Conservation (phyloP, 2,329 filamentous ascomycete species). For the Aspergillus nomiae region DNA sequence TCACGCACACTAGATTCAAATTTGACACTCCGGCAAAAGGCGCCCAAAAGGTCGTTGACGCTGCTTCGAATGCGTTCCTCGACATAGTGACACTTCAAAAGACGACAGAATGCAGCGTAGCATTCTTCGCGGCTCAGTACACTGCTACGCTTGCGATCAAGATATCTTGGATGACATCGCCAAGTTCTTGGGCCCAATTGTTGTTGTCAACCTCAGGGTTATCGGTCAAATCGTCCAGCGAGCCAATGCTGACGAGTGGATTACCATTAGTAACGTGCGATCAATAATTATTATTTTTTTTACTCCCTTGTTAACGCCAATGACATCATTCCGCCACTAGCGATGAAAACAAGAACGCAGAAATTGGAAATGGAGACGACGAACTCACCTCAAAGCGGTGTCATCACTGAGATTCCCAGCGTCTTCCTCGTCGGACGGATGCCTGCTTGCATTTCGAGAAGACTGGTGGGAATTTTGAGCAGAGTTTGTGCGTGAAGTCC, state of each 20-base stretch:
- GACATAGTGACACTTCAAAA: constrained; percentile 69
- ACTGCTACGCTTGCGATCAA: constrained; percentile 76
- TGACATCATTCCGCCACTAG: constrained; percentile 40
- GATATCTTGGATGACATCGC: constrained; percentile 69
- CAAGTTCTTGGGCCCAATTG: constrained; percentile 64
- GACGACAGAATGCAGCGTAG: constrained; percentile 62
- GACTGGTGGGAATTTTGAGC: constrained; percentile 54
- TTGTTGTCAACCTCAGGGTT: constrained; percentile 55
- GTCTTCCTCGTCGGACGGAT: constrained; percentile 63
- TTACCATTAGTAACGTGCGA: constrained; percentile 12
- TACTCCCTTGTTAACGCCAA: not conserved
- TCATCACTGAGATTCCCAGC: constrained; percentile 58
- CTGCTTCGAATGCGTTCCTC: constrained; percentile 62
- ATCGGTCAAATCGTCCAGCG: constrained; percentile 66
- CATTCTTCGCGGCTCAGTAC: constrained; percentile 68
- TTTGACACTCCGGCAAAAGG: constrained; percentile 71
- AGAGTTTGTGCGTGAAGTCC: constrained; percentile 55
- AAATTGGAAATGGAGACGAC: constrained; percentile 13
- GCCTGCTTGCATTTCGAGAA: constrained; percentile 57
- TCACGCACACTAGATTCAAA: constrained; percentile 69
- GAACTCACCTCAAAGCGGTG: constrained; percentile 58
- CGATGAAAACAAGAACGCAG: constrained; percentile 14
- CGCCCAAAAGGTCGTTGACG: constrained; percentile 63
- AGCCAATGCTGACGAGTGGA: constrained; percentile 54
- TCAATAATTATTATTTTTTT: not conserved